Evolutionary conservation across 768 basidiomycete species (phyloP), one percentile per base, ranked within the genome.

Genomic region (Megacollybia marginata): DNA sequence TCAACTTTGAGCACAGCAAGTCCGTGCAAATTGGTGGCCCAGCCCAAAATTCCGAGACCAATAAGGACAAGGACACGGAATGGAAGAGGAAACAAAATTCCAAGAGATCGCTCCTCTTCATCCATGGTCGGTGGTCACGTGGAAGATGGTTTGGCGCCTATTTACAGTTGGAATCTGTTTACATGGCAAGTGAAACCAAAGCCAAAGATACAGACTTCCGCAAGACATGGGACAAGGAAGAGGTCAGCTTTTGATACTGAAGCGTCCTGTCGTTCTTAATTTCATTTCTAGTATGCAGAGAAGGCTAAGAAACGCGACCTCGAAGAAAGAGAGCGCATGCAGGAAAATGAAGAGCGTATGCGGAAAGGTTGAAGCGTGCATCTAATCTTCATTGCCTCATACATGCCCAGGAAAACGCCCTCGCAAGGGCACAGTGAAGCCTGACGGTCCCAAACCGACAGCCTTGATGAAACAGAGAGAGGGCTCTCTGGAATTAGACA

Each of bases 181-280:
- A n/a, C n/a, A 28, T 28, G 23, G 23, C 23, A 28, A 28, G 23
- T 55, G 66, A 58, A 9, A 66, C 66, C 53, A 73, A 73, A 49
- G 73, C 77, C 32, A 61, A 70, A 15, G 87, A 88, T 65, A 87
- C 85, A 9, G 85, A 87, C 64, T 88, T 88, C 57, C 69, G 92
- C 44, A 86, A 85, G 68, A 91, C 85, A 74, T 98, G 94, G 93
- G 88, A 96, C 73, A 92, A 92, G 69, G 85, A 93, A 62, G 90
- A 89, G 23, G 23, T 28, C 23, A 28, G 6, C 23, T 3, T 28
- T 6, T 6, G 6, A 3, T 28, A 28, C 6, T 28, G 6, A 28
- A 28, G n/a, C n/a, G n/a, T n/a, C n/a, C n/a, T n/a, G n/a, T n/a
- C n/a, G n/a, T n/a, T n/a, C 23, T 28, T 28, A 28, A 28, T 28